Conservation (phyloP, 1,139 yeast genomes). For the Nakaseomyces bracarensis region DNA sequence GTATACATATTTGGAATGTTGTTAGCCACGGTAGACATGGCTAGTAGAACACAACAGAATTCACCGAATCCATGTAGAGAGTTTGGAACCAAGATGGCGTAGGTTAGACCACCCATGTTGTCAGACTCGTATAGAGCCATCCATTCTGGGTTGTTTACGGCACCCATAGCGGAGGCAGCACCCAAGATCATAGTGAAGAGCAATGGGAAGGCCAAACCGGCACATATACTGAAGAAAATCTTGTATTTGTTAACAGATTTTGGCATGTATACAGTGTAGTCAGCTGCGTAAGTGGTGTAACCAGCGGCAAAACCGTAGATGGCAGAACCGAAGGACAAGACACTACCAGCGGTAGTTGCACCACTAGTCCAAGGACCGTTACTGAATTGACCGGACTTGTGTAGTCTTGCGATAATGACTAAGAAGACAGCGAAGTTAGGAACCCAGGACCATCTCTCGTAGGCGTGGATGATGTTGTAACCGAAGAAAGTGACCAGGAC, state of each 20-base stretch:
- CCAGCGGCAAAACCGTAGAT: conserved; percentile 87
- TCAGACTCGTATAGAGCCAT: conserved; percentile 33
- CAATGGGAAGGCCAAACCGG: conserved; percentile 61
- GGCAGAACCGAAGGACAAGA: conserved; percentile 76
- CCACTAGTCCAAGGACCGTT: conserved; percentile 38
- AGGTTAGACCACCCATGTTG: conserved; percentile 72
- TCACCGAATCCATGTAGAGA: conserved; percentile 85
- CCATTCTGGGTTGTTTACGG: conserved; percentile 37
- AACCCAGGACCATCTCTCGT: conserved; percentile 83
- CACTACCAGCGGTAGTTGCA: conserved; percentile 57
- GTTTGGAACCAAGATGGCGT: conserved; percentile 62
- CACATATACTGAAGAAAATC: conserved; percentile 53
- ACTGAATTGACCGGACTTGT: conserved; percentile 53
- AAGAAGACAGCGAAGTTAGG: conserved; percentile 67
- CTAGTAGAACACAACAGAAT: conserved; percentile 74
- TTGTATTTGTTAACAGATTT: conserved; percentile 47
- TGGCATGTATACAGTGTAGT: conserved; percentile 80
- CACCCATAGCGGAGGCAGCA: conserved; percentile 75
- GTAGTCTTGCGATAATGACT: conserved; percentile 68
- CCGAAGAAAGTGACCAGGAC: conserved; percentile 74
- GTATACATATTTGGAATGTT: conserved; percentile 91
- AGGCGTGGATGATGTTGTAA: conserved; percentile 67
- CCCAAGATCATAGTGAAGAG: conserved; percentile 70
- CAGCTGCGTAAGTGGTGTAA: conserved; percentile 89
- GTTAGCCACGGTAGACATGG: conserved; percentile 78